phyloP scores from a whole-genome alignment of 2,329 filamentous ascomycete species.

The Chaetoscypha palmicola region DNA sequence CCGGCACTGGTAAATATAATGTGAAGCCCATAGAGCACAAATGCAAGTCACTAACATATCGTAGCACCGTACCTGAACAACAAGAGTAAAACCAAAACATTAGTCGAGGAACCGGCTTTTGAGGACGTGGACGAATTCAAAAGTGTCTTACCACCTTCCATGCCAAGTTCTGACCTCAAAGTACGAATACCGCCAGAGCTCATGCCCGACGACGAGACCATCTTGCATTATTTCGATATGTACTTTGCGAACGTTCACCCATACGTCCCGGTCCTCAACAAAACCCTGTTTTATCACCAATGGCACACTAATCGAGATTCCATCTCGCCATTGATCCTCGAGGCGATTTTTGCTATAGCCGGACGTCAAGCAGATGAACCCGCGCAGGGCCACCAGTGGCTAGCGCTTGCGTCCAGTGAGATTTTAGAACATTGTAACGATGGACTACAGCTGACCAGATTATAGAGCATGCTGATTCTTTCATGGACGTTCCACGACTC shows the following conservation, averaged over 20 bases:
- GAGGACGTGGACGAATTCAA: conserved; percentile 70
- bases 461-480: conserved; percentile 80
- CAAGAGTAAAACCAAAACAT: conserved; percentile 39
- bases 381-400: conserved; percentile 82
- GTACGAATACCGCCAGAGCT: conserved; percentile 86
- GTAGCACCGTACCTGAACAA: conserved; percentile 78
- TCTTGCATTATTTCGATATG: conserved; percentile 78
- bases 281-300: conserved; percentile 75
- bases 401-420: conserved; percentile 76
- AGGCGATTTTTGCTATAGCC: conserved; percentile 86
- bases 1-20: conserved; percentile 74
- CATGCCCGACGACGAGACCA: conserved; percentile 83
- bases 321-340: conserved; percentile 82
- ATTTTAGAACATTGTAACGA: background rate
- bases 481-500: conserved; percentile 83
- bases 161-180: conserved; percentile 62
- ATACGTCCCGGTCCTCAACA: conserved; percentile 85
- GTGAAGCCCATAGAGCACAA: background rate
- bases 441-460: conserved; percentile 26
- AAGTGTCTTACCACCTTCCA: conserved; percentile 59
- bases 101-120: conserved; percentile 55
- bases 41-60: conserved; percentile 9
- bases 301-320: conserved; percentile 78
- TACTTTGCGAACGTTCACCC: conserved; percentile 89
- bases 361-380: conserved; percentile 78